Evolutionary conservation across 1,284 basidiomycete species (phyloP).

Genomic region (Austropuccinia psidii): DNA sequence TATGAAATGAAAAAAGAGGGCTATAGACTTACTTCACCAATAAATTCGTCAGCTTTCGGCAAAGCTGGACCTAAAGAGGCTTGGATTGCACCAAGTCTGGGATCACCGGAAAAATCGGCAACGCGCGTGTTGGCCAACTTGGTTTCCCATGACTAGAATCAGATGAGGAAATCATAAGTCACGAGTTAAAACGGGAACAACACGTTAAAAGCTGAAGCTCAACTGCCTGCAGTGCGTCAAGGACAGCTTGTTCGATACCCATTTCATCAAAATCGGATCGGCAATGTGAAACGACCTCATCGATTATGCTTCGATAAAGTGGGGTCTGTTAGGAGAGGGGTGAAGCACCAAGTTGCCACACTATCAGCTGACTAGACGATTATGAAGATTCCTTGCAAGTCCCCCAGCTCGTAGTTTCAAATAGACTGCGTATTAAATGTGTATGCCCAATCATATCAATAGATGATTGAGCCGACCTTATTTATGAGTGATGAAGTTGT

Average conservation of each 20-base stretch:
- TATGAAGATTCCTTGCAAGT: too few relatives aligned
- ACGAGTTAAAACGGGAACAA: background rate
- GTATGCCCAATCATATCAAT: too few relatives aligned
- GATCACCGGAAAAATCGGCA: constrained; percentile 25
- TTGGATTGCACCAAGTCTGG: constrained; percentile 32
- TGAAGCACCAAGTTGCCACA: too few relatives aligned
- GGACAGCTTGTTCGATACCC: constrained; percentile 83
- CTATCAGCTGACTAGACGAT: too few relatives aligned
- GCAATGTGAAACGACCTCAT: constrained; percentile 83
- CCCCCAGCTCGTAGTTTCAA: too few relatives aligned
- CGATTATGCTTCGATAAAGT: constrained; percentile 88
- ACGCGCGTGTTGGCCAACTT: constrained; percentile 33
- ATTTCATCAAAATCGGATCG: constrained; percentile 95
- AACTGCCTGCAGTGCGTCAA: constrained; percentile 78
- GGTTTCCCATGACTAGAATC: constrained; percentile 32
- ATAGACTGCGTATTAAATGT: too few relatives aligned
- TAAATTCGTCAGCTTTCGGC: constrained; percentile 22
- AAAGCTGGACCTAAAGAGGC: constrained; percentile 24
- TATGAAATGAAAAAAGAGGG: background rate
- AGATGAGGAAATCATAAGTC: background rate
- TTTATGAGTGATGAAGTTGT: too few relatives aligned
- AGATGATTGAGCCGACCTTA: too few relatives aligned
- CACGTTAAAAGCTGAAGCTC: constrained; percentile 45
- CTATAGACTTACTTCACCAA: background rate
- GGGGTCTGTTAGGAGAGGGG: constrained; percentile 64